phyloP scores from a whole-genome alignment of 345 rosid genomes.

The Eucalyptus leucophloia region DNA sequence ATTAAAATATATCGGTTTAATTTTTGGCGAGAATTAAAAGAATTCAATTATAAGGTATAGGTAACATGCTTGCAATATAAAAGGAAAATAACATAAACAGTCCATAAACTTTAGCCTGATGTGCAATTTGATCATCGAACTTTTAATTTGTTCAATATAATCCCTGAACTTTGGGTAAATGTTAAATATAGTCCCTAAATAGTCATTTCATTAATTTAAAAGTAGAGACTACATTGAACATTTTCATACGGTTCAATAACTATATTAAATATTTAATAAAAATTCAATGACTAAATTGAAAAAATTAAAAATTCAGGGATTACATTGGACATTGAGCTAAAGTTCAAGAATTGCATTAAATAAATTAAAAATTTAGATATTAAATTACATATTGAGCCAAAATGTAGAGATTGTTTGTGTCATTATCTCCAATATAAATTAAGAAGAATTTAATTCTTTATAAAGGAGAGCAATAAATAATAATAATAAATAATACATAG shows the following conservation, averaged over 20 bases:
- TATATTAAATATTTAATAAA: background rate
- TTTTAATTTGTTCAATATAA: background rate
- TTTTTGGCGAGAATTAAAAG: background rate
- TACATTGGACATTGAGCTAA: accelerated
- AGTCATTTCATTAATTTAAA: no score
- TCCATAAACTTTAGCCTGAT: accelerated
- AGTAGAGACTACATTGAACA: accelerated
- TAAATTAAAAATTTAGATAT: accelerated
- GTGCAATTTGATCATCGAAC: accelerated
- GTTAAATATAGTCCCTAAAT: accelerated
- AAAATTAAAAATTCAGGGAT: accelerated
- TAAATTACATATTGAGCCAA: background rate
- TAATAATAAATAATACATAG: background rate
- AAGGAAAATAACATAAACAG: background rate
- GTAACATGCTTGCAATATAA: background rate
- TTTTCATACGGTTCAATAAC: accelerated
- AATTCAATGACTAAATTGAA: accelerated
- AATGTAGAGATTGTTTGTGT: accelerated
- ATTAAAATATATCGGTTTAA: background rate
- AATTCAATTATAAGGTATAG: background rate
- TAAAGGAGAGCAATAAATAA: background rate
- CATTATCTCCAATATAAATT: background rate
- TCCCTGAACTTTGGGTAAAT: accelerated
- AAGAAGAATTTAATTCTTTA: background rate
- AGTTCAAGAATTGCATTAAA: accelerated